Base-by-base conservation (phyloP, 2,329 filamentous ascomycete species). In the Neofusicoccum parvum region DNA sequence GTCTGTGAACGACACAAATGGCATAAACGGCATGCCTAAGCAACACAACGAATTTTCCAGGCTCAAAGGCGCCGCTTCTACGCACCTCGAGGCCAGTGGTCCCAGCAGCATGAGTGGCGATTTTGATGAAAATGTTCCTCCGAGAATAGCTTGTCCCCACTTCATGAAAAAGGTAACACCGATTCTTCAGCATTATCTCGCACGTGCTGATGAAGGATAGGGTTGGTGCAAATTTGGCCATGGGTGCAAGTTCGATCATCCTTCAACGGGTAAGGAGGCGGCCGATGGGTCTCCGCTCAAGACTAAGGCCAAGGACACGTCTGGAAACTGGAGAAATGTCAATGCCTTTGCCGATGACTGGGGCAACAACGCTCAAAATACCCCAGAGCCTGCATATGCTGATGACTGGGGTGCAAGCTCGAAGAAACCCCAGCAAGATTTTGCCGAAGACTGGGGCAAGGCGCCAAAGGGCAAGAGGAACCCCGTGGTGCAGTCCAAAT, bases 371-470 rank as follows among this genome's bases (percentile, higher is more conserved):
- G 23, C 37, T 5, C 27, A 32, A 32, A 32, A 32, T 32, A 32
- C 50, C 7, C 36, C 60, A 1, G 48, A 64, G n/a, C 17, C 49
- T 11, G 4, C 60, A 4, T 49, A 46, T 20, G 50, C 49, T 14
- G 51, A 64, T 36, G 62, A 64, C 15, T 58, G 62, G 62, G 51
- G 34, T 17, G 51, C 50, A 14, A 39, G 50, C 32, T 48, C 46
- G n/a, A 62, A 62, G 45, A 62, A 62, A 17, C 20, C 50, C 2
- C 27, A 39, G 20, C 17, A 50, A 37, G 43, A 7, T 23, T 58
- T 56, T n/a, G 34, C 62, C 12, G 62, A 64, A 3, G 62, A 64
- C 50, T 64, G 62, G 62, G 27, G 41, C n/a, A 34, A 36, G 15
- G 37, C 41, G n/a, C 39, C 62, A 4, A 53, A 17, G 15, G 12